Conservation (phyloP, 306 rosid genomes). For the Neltuma alba region DNA sequence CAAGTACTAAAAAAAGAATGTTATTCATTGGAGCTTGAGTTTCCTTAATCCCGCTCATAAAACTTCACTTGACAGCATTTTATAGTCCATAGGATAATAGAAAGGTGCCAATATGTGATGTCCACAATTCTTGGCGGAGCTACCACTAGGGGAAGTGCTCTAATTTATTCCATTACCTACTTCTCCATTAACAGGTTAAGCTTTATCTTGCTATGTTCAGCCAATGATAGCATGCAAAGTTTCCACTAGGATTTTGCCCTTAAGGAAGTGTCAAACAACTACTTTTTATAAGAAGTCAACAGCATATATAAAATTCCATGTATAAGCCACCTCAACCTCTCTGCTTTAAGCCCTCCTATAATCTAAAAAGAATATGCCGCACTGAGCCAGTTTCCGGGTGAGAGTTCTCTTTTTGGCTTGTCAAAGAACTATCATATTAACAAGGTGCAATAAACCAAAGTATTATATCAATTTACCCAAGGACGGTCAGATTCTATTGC, state of each 20-base stretch:
- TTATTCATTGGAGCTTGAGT: constrained; percentile 41
- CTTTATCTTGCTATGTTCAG: not conserved
- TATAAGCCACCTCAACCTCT: not conserved
- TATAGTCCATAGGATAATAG: constrained; percentile 33
- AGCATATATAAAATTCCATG: not conserved
- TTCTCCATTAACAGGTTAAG: not conserved
- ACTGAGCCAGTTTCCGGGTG: not conserved
- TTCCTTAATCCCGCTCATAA: constrained; percentile 16
- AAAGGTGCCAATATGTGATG: not conserved
- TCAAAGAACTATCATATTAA: not conserved
- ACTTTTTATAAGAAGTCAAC: not conserved
- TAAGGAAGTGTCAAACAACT: not conserved
- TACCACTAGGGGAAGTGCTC: not conserved
- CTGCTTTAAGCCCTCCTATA: not conserved
- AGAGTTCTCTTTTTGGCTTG: not conserved
- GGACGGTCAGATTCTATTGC: not conserved
- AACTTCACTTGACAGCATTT: not conserved
- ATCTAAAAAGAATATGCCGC: not conserved
- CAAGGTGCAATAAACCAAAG: not conserved
- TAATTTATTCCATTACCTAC: not conserved
- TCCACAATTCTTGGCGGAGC: constrained; percentile 8
- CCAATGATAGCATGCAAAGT: not conserved
- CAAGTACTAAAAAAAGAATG: constrained; percentile 33
- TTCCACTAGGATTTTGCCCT: constrained; percentile 11
- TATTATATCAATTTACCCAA: not conserved